Base-by-base conservation (phyloP, 164 flowering plant genomes). In the Sedum album region DNA sequence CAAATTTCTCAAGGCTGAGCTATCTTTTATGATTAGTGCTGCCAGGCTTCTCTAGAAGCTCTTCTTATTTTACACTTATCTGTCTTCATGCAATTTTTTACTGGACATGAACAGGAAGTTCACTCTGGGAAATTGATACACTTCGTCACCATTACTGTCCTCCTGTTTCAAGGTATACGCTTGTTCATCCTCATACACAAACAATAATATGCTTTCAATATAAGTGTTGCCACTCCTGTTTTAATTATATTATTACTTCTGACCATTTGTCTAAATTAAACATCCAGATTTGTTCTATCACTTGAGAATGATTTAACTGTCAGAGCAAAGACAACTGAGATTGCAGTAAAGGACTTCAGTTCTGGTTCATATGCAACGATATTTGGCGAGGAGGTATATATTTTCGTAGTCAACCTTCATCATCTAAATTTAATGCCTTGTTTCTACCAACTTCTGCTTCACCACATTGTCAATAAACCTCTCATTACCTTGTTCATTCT, bases 41-140 rank as follows among this genome's bases (percentile, higher is more conserved):
- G 7, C 25, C 15, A 17, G n/a, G n/a, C 14, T 36, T 31, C 10
- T 0, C 9, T 31, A 18, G 31, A 31, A 4, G 25, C 38, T 64
- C 17, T 9, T 31, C 2, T 25, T 35, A 20, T 26, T 60, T 17
- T 67, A 65, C 49, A 62, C 5, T 57, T 9, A 33, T 36, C n/a
- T 71, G 70, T 6, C 13, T 36, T 65, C 46, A 36, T 41, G 28
- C 18, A 46, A 35, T 57, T 60, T n/a, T 67, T 63, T 60, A 49
- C 18, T 57, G 17, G 36, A 51, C 18, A 68, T 70, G 55, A 15
- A 70, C 87, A 93, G 96, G 85, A 73, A 94, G 97, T 77, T 94
- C 99, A 55, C 85, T 94, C 49, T 94, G 99, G 99, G 99, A 94
- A 75, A 79, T 94, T 63, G 96, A 94, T 70, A 82, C 87, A 44